These are phyloP conservation scores for Aspergillus sp. DNA, from an alignment of 2,329 filamentous ascomycete species.

Conservation along the genomic window DNA sequence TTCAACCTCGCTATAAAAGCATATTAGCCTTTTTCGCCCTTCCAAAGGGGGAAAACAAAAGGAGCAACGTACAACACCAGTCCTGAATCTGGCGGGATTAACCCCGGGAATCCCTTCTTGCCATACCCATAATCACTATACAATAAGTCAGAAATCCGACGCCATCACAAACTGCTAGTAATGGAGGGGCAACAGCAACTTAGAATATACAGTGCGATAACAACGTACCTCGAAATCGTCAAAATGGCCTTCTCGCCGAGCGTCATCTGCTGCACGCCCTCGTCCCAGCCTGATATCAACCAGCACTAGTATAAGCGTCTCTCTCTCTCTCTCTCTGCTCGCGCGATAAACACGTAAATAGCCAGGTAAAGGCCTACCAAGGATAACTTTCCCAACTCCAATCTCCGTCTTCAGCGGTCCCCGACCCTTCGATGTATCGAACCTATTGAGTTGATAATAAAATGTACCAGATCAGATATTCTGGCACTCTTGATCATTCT, in stretches of 20 bases:
- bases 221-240: conserved; percentile 71
- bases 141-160: not conserved
- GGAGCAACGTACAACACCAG: conserved; percentile 73
- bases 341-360: not conserved
- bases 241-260: conserved; percentile 87
- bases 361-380: conserved; percentile 54
- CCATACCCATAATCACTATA: conserved; percentile 43
- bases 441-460: conserved; percentile 48
- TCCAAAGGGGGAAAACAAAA: not conserved
- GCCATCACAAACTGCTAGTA: too few species aligned
- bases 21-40: not conserved
- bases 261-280: conserved; percentile 82
- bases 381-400: conserved; percentile 81
- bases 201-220: not conserved
- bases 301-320: too few species aligned
- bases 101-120: conserved; percentile 65
- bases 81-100: conserved; percentile 72
- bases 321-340: too few species aligned
- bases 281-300: conserved; percentile 64
- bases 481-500: not conserved
- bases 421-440: conserved; percentile 77
- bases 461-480: not conserved
- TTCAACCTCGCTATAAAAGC: conserved; percentile 10
- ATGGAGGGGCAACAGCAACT: too few species aligned
- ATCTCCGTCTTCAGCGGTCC: conserved; percentile 76